Evolutionary conservation across 169 alveolate species (phyloP).

Genomic region (Theileria luwenshuni): DNA sequence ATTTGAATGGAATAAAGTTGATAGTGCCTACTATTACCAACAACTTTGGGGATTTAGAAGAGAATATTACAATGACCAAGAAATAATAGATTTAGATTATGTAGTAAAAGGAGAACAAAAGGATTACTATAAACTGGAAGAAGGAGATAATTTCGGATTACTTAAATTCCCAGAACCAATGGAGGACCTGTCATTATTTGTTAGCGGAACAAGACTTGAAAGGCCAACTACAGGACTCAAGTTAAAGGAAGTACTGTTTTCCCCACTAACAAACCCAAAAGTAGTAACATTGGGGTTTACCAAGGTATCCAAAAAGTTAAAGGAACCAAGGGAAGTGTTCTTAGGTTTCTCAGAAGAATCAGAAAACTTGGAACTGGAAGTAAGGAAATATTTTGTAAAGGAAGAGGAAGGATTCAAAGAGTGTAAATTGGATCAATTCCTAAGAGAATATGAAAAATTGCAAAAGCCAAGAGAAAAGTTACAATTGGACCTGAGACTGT

Average conservation of each 20-base stretch:
- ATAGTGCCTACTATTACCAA: neutral
- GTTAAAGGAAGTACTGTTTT: slow-evolving; percentile 1
- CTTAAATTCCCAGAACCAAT: neutral
- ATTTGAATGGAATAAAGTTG: neutral
- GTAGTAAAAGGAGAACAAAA: slow-evolving; percentile 2
- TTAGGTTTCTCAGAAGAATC: neutral
- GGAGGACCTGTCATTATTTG: neutral
- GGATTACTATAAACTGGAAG: slow-evolving; percentile 4
- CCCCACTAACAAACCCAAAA: neutral
- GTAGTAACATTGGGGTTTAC: slow-evolving; percentile 7
- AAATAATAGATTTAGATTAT: neutral
- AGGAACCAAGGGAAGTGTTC: neutral
- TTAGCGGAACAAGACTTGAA: slow-evolving; percentile 10
- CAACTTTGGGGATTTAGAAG: neutral
- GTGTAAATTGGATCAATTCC: neutral
- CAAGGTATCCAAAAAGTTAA: neutral
- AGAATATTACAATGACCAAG: slow-evolving; percentile 2
- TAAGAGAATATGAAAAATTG: neutral
- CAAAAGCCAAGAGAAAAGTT: neutral
- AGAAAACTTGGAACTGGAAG: too few species aligned
- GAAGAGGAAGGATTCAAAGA: neutral
- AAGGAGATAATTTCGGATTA: neutral
- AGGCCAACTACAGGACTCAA: neutral
- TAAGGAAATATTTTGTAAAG: slow-evolving; percentile 12
- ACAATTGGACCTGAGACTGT: neutral